A percentile compares a stretch with the other conserved stretches of the same genome.
These are phyloP conservation scores for Harringtonia lauricola DNA, from an alignment of 2,329 filamentous ascomycete species.

Conservation along the genomic window DNA sequence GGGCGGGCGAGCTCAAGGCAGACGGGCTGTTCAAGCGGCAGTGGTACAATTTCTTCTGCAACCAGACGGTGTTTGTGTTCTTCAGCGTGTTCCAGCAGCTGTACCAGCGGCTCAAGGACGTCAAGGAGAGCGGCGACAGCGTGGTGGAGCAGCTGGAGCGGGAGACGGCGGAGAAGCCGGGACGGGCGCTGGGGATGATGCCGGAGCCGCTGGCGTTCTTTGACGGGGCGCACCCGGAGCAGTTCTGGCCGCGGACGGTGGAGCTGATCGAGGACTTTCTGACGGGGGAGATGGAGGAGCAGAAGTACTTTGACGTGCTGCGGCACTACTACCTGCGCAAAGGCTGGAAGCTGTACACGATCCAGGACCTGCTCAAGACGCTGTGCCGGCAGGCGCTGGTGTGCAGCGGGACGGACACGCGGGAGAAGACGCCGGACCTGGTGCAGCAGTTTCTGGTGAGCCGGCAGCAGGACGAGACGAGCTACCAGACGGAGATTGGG, in stretches of 20 bases:
- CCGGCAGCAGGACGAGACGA: constrained; percentile 73
- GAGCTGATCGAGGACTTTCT: constrained; percentile 81
- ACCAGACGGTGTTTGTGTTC: constrained; percentile 87
- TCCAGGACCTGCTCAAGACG: constrained; percentile 77
- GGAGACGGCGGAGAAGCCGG: constrained; percentile 66
- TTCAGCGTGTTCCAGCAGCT: constrained; percentile 88
- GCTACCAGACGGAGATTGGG: constrained; percentile 79
- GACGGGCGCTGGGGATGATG: constrained; percentile 71
- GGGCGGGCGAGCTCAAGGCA: constrained; percentile 54
- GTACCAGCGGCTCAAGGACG: constrained; percentile 69
- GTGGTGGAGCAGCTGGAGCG: constrained; percentile 66
- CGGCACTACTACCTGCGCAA: constrained; percentile 83
- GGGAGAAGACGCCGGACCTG: constrained; percentile 89
- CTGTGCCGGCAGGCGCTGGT: constrained; percentile 69
- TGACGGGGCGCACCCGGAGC: constrained; percentile 48
- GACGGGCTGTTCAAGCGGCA: constrained; percentile 74
- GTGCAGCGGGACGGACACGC: constrained; percentile 77
- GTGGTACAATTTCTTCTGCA: constrained; percentile 83
- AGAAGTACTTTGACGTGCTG: constrained; percentile 78
- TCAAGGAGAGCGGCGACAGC: constrained; percentile 68
- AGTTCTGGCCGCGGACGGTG: constrained; percentile 78
- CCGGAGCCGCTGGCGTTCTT: constrained; percentile 76
- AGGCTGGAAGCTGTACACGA: constrained; percentile 88
- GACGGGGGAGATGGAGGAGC: constrained; percentile 69
- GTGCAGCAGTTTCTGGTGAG: constrained; percentile 77